These are phyloP conservation scores for Leccinum cinnamomeum DNA, from an alignment of 1,284 basidiomycete species.

Conservation along the genomic window DNA sequence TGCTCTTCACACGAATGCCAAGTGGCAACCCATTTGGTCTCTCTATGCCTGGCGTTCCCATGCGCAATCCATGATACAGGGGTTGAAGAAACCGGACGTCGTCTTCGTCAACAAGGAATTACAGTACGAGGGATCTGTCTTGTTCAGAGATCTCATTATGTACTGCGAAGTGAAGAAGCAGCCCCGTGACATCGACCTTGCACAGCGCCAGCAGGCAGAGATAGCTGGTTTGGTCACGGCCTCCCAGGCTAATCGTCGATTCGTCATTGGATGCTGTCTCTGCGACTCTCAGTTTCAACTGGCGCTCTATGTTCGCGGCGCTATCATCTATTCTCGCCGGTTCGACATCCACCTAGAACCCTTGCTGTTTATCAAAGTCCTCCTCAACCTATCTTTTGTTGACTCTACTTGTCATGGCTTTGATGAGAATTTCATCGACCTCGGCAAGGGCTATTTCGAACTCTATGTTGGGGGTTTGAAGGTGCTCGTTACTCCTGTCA, in stretches of 20 bases:
- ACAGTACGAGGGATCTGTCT: no score
- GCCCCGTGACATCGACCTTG: no score
- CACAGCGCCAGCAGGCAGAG: neutral
- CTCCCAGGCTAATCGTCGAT: neutral
- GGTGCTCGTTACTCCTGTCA: neutral
- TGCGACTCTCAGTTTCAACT: neutral
- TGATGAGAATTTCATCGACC: neutral
- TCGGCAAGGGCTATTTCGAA: neutral
- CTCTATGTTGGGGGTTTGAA: neutral
- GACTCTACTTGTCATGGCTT: neutral
- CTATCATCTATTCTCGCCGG: neutral
- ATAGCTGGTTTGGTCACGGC: neutral
- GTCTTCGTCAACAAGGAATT: neutral
- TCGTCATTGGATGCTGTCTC: neutral
- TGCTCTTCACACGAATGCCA: no score
- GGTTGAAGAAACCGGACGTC: neutral
- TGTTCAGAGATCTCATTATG: neutral
- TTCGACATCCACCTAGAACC: neutral
- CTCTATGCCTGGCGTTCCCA: no score
- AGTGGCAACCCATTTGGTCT: no score
- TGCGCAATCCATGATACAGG: no score
- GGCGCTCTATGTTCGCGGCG: neutral
- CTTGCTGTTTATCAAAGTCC: neutral
- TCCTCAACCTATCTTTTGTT: neutral
- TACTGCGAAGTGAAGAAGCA: neutral